phyloP scores from a whole-genome alignment of 495 filamentous ascomycete genomes.

The Podospora tetraspora region DNA sequence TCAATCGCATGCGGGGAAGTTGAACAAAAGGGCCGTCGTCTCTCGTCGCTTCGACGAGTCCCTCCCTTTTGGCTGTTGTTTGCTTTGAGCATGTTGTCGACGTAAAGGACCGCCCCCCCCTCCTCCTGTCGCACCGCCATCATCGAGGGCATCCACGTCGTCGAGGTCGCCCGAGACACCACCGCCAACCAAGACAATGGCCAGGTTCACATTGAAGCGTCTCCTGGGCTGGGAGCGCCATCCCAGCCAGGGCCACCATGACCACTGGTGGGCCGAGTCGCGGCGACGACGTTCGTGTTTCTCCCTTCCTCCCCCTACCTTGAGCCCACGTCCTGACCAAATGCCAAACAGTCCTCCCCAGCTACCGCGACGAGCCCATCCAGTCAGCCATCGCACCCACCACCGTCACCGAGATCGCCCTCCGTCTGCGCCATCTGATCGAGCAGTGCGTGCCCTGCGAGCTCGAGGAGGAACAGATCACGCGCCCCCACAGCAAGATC shows the following conservation, averaged over 20 bases:
- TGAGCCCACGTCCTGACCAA: background rate
- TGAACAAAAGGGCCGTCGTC: background rate
- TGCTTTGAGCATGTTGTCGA: background rate
- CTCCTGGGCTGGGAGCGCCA: slow-evolving; percentile 43
- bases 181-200: slow-evolving; percentile 10
- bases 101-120: background rate
- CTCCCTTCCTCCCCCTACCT: background rate
- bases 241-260: slow-evolving; percentile 27
- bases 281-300: slow-evolving; percentile 35
- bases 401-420: slow-evolving; percentile 79
- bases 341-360: slow-evolving; percentile 53
- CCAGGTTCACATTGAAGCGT: slow-evolving; percentile 32
- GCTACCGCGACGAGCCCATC: slow-evolving; percentile 46
- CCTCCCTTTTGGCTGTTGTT: background rate
- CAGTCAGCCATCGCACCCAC: slow-evolving; percentile 59
- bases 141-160: background rate
- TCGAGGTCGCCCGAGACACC: background rate
- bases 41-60: background rate
- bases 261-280: slow-evolving; percentile 36
- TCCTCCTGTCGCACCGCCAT: background rate
- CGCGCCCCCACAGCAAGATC: slow-evolving; percentile 71
- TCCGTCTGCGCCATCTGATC: slow-evolving; percentile 86
- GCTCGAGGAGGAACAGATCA: slow-evolving; percentile 65
- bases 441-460: slow-evolving; percentile 86
- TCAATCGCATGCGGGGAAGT: background rate